Conservation (phyloP, 2,329 filamentous ascomycete species). For the Fusarium pilosicola region DNA sequence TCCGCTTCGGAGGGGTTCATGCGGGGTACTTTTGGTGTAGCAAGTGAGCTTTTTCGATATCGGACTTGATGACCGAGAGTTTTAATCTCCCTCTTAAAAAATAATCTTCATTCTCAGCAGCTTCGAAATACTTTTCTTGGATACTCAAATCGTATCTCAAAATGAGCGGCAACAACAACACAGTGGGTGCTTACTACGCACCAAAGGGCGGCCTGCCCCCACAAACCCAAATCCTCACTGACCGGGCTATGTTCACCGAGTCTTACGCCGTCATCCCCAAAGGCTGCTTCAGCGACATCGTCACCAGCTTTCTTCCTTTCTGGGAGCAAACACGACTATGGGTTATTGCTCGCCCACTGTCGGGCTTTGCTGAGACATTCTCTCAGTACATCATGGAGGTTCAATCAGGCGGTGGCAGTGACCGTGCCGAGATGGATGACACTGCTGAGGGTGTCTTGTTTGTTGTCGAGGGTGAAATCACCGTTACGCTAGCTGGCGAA, state of each 20-base stretch:
- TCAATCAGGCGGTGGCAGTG: conserved; percentile 18
- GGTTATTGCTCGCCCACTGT: conserved; percentile 24
- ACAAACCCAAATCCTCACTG: conserved; percentile 25
- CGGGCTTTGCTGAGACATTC: conserved; percentile 28
- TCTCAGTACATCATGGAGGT: conserved; percentile 33
- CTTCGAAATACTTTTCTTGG: fast-evolving
- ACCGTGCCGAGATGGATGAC: conserved; percentile 24
- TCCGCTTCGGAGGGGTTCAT: neutral
- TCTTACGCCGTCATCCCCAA: conserved; percentile 30
- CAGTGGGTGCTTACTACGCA: conserved; percentile 24
- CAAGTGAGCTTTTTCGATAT: neutral
- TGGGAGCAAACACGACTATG: conserved; percentile 29
- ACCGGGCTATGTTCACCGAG: conserved; percentile 31
- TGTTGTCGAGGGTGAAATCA: conserved; percentile 22
- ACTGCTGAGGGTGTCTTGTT: conserved; percentile 23
- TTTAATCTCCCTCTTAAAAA: neutral
- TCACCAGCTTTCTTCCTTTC: conserved; percentile 26
- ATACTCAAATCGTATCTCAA: neutral
- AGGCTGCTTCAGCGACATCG: conserved; percentile 31
- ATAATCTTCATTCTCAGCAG: neutral
- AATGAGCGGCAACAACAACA: conserved; percentile 9
- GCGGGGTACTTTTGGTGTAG: conserved; percentile 2
- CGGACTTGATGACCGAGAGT: neutral
- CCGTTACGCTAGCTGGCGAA: conserved; percentile 7
- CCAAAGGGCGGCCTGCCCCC: conserved; percentile 25